Evolutionary conservation across 805 yeast genomes (phyloP), one percentile per base, ranked within the genome.

Genomic region (Saturnispora saitoi): DNA sequence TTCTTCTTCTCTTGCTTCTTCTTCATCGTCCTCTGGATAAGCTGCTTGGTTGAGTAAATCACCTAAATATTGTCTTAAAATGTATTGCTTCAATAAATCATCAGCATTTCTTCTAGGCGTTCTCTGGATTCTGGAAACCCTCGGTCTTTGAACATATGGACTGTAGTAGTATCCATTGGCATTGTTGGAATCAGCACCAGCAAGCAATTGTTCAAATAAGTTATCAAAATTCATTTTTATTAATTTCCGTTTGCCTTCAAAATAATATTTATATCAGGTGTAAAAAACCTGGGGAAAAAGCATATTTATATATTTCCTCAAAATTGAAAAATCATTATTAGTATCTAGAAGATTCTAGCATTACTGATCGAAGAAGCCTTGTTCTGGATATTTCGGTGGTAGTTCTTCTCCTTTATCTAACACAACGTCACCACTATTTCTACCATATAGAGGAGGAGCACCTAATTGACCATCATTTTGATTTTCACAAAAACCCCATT

Each of bases 351-450:
- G 26, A 7, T 22, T 22, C 41, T 37, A 20, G 41, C 26, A 3
- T 4, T 37, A 37, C 26, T 15, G 32, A 32, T 39, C 48, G 12
- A 46, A 46, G 28, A 46, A 46, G 4, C 48, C 48, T 38, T 29
- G 15, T 20, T 47, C 49, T 1, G 86, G 86, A 58, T 83, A 83
- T 15, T 70, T 67, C 3, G 91, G 91, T 15, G 90, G 90, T 38
- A 83, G 62, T 40, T 75, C 81, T 52, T 82, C 90, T 3, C 90
- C 90, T 59, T 76, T 79, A 55, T 80, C 90, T 48, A 84, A 65
- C 3, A 84, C 66, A 22, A 75, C 70, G 56, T 83, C 88, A 22
- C 58, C 54, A 14, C 52, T 56, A n/a, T 58, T 54, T 9, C 55
- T 59, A 5, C 61, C 56, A 45, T 68, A 68, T 17, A 61, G 44